A percentile compares a stretch with the other conserved stretches of the same genome.
Conservation (phyloP, 495 filamentous ascomycete species). For the Xylaria cubensis region DNA sequence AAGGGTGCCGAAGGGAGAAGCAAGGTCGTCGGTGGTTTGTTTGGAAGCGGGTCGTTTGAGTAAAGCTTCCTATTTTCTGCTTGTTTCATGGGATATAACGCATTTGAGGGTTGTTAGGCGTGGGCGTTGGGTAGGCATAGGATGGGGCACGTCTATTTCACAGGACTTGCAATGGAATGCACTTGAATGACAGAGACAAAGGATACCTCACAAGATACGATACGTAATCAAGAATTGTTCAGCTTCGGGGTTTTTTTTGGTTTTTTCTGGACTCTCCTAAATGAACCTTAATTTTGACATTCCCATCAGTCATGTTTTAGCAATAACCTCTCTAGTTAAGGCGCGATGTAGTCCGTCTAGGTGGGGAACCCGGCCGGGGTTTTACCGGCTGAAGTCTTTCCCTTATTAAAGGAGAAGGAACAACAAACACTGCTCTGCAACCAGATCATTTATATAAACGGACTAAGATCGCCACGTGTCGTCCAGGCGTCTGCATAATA, state of each 20-base stretch:
- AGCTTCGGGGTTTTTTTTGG: not conserved
- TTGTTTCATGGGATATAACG: slow-evolving; percentile 9
- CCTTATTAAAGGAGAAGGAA: not conserved
- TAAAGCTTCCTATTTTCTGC: slow-evolving; percentile 25
- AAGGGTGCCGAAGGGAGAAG: slow-evolving; percentile 64
- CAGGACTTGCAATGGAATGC: not conserved
- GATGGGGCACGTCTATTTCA: slow-evolving; percentile 16
- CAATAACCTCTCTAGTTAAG: too few species aligned
- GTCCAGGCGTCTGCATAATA: not conserved
- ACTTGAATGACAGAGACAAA: slow-evolving; percentile 21
- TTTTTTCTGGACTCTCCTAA: too few species aligned
- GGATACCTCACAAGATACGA: not conserved
- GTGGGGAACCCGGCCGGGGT: slow-evolving; percentile 23
- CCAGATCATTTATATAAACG: not conserved
- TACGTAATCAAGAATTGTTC: slow-evolving; percentile 18
- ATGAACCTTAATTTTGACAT: not conserved
- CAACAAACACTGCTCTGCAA: not conserved
- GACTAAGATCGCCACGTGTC: not conserved
- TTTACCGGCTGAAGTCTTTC: slow-evolving; percentile 11
- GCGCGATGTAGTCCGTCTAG: not conserved
- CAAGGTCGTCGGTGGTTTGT: slow-evolving; percentile 56
- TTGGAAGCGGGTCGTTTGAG: slow-evolving; percentile 59
- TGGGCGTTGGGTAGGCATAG: slow-evolving; percentile 13
- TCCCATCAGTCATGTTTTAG: too few species aligned
- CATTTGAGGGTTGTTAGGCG: slow-evolving; percentile 2